Conservation (phyloP, 2,329 filamentous ascomycete genomes). For the Penicillium sp. region DNA sequence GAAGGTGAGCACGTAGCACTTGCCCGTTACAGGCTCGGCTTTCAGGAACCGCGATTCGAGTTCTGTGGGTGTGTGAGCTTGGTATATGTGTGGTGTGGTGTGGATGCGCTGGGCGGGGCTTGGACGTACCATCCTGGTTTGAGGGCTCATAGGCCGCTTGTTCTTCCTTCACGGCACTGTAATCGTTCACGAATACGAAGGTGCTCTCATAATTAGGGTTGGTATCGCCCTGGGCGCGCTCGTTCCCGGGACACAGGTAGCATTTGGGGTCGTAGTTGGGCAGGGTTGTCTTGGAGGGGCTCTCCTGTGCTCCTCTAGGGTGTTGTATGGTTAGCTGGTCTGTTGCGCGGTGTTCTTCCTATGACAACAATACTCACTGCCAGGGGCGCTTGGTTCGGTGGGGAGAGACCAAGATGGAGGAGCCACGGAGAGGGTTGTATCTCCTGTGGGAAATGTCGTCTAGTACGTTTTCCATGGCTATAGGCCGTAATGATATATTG, state of each 20-base stretch:
- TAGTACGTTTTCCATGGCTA: slow-evolving; percentile 64
- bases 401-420: slow-evolving; percentile 88
- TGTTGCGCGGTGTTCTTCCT: neutral
- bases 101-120: neutral
- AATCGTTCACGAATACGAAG: slow-evolving; percentile 95
- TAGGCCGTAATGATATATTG: slow-evolving; percentile 8
- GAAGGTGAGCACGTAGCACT: slow-evolving; percentile 95
- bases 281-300: slow-evolving; percentile 56
- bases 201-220: slow-evolving; percentile 83
- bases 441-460: slow-evolving; percentile 94
- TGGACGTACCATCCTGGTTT: slow-evolving; percentile 41
- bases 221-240: slow-evolving; percentile 71
- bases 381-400: slow-evolving; percentile 94
- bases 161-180: slow-evolving; percentile 88
- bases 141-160: slow-evolving; percentile 66
- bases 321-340: neutral
- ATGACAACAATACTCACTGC: slow-evolving; percentile 60
- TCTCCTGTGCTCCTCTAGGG: slow-evolving; percentile 66
- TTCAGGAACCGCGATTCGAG: slow-evolving; percentile 67
- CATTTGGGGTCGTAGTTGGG: slow-evolving; percentile 84
- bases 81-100: neutral
- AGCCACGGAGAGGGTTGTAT: slow-evolving; percentile 82
- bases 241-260: slow-evolving; percentile 88
- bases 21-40: slow-evolving; percentile 79
- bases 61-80: slow-evolving; percentile 39